These are phyloP conservation scores for Citrus maxima DNA, from an alignment of 345 rosid genomes.

Conservation along the genomic window DNA sequence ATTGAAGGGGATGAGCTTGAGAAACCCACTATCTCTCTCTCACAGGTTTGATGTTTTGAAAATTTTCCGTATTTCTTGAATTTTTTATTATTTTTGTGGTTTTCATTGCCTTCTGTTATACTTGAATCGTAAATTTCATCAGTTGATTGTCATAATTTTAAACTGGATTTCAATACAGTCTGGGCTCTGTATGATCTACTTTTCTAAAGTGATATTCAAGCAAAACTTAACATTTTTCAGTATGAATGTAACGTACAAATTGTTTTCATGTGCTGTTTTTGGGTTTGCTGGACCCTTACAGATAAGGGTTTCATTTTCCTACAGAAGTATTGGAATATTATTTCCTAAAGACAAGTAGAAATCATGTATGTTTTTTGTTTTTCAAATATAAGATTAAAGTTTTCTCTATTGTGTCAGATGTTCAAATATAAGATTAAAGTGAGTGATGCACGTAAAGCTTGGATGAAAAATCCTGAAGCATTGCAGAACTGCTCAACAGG, in stretches of 20 bases:
- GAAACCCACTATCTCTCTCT: conserved; percentile 56
- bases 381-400: background rate
- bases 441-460: conserved; percentile 72
- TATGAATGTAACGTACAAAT: background rate
- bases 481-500: conserved; percentile 79
- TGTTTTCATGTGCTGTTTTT: background rate
- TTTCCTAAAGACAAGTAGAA: background rate
- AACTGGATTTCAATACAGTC: background rate
- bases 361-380: background rate
- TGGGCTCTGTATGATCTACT: background rate
- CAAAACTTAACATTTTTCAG: background rate
- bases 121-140: background rate
- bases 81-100: background rate
- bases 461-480: conserved; percentile 81
- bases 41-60: conserved; percentile 57
- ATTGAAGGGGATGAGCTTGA: conserved; percentile 59
- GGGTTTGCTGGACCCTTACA: background rate
- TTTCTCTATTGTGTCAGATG: conserved; percentile 44
- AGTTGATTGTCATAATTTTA: background rate
- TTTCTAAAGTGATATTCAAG: background rate
- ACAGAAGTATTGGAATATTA: background rate
- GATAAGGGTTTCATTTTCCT: background rate
- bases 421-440: conserved; percentile 71
- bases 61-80: background rate
- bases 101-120: conserved; percentile 2